Evolutionary conservation across 441 rosid species (phyloP).

Genomic region (Brassica hybrid): DNA sequence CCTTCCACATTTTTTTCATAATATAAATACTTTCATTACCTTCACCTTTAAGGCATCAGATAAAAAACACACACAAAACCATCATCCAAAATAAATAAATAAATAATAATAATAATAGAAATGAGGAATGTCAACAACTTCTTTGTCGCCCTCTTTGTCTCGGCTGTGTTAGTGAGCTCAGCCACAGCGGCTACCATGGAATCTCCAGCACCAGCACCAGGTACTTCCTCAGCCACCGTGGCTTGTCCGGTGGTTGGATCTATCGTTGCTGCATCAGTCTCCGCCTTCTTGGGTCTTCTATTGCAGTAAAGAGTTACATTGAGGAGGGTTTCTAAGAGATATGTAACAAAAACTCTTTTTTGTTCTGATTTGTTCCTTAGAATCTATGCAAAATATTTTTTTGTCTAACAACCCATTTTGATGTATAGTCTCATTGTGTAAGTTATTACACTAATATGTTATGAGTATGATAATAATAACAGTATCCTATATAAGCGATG

Average conservation of each 20-base stretch:
- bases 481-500: not conserved
- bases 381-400: conserved; percentile 35
- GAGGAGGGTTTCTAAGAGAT: conserved; percentile 19
- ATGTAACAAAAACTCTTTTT: conserved; percentile 21
- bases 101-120: conserved; percentile 44
- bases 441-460: conserved; percentile 29
- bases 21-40: conserved; percentile 24
- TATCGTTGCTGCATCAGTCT: conserved; percentile 65
- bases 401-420: conserved; percentile 29
- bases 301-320: conserved; percentile 45
- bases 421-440: conserved; percentile 35
- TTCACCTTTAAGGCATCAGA: conserved; percentile 33
- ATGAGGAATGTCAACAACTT: conserved; percentile 71
- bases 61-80: not conserved
- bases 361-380: conserved; percentile 21
- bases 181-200: conserved; percentile 57
- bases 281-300: conserved; percentile 61
- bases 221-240: conserved; percentile 46
- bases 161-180: conserved; percentile 65
- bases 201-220: conserved; percentile 44
- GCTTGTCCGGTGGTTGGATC: conserved; percentile 61
- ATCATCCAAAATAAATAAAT: not conserved
- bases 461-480: conserved; percentile 29
- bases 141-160: conserved; percentile 49
- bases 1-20: not conserved